Evolutionary conservation across 192 early-diverging fungal genomes (phyloP).

Genomic region (Mortierella claussenii): DNA sequence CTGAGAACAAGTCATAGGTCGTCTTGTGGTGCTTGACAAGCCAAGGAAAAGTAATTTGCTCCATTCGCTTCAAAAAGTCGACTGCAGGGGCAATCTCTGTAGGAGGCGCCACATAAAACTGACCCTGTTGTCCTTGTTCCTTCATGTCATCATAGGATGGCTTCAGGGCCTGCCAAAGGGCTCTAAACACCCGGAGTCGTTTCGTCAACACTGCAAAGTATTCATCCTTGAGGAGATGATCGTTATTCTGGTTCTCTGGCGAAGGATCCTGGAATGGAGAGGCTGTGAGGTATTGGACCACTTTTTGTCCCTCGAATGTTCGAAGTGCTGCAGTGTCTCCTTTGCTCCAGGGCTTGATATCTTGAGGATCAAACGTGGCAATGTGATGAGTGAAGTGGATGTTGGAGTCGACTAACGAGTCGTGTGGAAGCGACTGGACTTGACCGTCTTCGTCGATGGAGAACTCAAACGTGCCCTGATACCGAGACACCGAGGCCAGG

Average conservation of each 20-base stretch:
- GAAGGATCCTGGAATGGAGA: constrained; percentile 4
- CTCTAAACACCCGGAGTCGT: constrained; percentile 32
- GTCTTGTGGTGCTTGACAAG: constrained; percentile 19
- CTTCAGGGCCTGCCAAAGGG: constrained; percentile 29
- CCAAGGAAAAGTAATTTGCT: constrained; percentile 47
- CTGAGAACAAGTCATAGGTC: constrained; percentile 17
- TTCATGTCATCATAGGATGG: constrained; percentile 20
- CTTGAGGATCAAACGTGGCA: constrained; percentile 28
- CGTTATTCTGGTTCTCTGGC: background rate
- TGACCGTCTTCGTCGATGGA: constrained; percentile 49
- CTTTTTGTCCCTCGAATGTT: constrained; percentile 20
- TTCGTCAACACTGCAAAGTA: constrained; percentile 34
- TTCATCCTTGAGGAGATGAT: constrained; percentile 11
- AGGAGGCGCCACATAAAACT: constrained; percentile 32
- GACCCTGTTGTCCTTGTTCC: background rate
- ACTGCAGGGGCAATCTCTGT: constrained; percentile 35
- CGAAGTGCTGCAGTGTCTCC: constrained; percentile 33
- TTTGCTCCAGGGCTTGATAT: constrained; percentile 35
- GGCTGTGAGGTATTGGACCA: constrained; percentile 25
- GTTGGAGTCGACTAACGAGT: constrained; percentile 6
- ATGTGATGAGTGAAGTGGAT: constrained; percentile 45
- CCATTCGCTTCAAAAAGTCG: constrained; percentile 27
- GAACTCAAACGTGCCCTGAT: constrained; percentile 45
- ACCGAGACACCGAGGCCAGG: constrained; percentile 37
- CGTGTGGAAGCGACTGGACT: constrained; percentile 31